Conservation (phyloP, 2,329 filamentous ascomycete species). For the Madurella fahalii region DNA sequence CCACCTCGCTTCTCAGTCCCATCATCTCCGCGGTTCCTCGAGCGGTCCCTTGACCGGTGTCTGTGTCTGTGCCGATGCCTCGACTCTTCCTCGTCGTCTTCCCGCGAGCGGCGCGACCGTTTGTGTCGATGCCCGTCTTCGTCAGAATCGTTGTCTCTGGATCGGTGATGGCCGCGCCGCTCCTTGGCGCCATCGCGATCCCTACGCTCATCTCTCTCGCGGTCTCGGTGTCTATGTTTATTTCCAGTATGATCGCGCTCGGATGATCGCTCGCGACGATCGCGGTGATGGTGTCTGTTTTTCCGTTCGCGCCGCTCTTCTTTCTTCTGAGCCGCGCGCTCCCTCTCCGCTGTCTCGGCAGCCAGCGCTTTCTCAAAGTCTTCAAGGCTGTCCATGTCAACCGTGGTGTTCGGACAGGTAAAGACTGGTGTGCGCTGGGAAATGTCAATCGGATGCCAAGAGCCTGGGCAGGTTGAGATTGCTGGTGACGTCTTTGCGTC, state of each 20-base stretch:
- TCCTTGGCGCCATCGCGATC: constrained; percentile 30
- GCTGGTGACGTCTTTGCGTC: constrained; percentile 5
- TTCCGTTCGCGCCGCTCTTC: constrained; percentile 29
- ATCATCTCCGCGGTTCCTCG: constrained; percentile 20
- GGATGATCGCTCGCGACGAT: constrained; percentile 30
- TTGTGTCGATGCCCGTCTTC: constrained; percentile 60
- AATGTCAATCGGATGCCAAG: constrained; percentile 2
- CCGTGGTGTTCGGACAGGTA: not conserved
- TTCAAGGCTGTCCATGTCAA: constrained; percentile 28
- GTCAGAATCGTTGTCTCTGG: constrained; percentile 38
- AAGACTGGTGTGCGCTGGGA: not conserved
- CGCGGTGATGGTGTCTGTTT: constrained; percentile 29
- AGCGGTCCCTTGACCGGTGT: constrained; percentile 36
- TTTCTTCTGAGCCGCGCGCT: constrained; percentile 26
- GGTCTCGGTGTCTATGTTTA: constrained; percentile 29
- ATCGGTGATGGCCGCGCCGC: constrained; percentile 32
- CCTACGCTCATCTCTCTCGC: constrained; percentile 27
- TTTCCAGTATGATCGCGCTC: constrained; percentile 17
- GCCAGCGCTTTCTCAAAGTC: constrained; percentile 38
- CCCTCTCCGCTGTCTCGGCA: constrained; percentile 33
- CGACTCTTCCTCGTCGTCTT: constrained; percentile 39
- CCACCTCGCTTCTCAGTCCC: constrained; percentile 29
- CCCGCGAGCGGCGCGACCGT: constrained; percentile 53
- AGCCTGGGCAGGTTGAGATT: not conserved
- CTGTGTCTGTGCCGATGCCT: constrained; percentile 41